Base-by-base conservation (phyloP, 2,329 filamentous ascomycete genomes). In the Stemphylium vesicarium region DNA sequence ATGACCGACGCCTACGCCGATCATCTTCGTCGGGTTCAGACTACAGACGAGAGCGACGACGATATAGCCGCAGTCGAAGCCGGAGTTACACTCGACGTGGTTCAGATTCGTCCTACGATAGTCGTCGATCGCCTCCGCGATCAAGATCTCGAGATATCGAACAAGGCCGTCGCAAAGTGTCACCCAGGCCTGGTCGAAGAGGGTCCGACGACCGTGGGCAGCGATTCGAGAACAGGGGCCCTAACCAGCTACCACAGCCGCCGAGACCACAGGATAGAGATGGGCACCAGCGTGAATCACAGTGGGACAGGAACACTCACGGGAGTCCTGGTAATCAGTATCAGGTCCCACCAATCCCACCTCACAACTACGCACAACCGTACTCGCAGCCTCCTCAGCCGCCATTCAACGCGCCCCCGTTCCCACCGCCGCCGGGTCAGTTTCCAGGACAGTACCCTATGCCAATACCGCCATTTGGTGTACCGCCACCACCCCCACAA, bases 401-500 rank as follows among this genome's bases (percentile, higher is more conserved):
- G n/a, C 53, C 59, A 2, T 63, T 65, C 32, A 57, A 50, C 51
- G 54, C 53, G 11, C 66, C 64, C 12, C 59, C 60, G 3, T 68
- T 67, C 15, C 56, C 57, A n/a, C 61, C 63, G 9, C 64, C 48
- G 16, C 53, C 64, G 9, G 53, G 57, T 10, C 65, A 63, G 16
- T 68, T 61, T 22, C 56, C 59, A 32, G 62, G 65, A 26, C 56
- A 53, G 22, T 68, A 59, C 29, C 52, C 57, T 9, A 57, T 57
- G 52, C 60, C 60, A 38, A 59, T 57, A 48, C 62, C 62, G 35
- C 49, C 51, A 7, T 63, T 65, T 33, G 53, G 42, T 10, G 60
- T 56, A 12, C 62, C 60, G 13, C 66, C 66, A 8, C 63, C 64
- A 5, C 60, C 63, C 8, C 60, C 60, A 31, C 55, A 59, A 10